phyloP scores from a whole-genome alignment of 2,329 filamentous ascomycete species.

The Leptographium procerum region DNA sequence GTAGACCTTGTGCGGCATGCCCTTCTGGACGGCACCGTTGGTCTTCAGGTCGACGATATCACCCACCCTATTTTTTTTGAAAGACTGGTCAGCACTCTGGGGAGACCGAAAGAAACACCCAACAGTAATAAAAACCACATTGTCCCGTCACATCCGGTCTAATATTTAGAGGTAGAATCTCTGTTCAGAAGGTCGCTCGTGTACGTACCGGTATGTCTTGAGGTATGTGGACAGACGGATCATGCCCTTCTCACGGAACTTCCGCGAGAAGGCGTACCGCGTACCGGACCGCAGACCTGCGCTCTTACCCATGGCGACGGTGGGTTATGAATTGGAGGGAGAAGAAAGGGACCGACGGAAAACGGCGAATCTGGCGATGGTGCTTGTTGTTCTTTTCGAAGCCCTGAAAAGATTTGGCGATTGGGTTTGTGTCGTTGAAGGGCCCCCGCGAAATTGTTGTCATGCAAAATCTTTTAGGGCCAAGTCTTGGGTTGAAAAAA shows the following conservation, averaged over 20 bases:
- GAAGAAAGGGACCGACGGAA: background rate
- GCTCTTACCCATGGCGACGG: conserved; percentile 63
- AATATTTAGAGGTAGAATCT: too few relatives aligned
- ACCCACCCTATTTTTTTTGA: conserved; percentile 68
- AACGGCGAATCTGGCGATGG: background rate
- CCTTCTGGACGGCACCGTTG: conserved; percentile 98
- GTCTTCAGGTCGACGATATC: conserved; percentile 98
- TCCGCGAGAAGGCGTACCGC: conserved; percentile 87
- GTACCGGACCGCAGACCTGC: conserved; percentile 80
- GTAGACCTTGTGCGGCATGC: conserved; percentile 99
- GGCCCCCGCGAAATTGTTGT: background rate
- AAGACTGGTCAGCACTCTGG: too few relatives aligned
- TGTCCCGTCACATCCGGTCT: too few relatives aligned
- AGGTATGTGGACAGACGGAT: conserved; percentile 93
- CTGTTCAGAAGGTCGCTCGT: too few relatives aligned
- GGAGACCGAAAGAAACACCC: too few relatives aligned
- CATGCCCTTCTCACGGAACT: conserved; percentile 91
- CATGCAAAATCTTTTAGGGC: conserved; percentile 9
- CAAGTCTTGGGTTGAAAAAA: conserved; percentile 8
- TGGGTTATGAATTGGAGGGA: conserved; percentile 15
- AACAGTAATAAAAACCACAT: too few relatives aligned
- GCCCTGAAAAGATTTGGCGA: background rate
- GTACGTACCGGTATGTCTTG: conserved; percentile 70
- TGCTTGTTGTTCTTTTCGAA: background rate
- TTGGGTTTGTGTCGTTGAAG: background rate